Conservation (phyloP, 2,329 filamentous ascomycete genomes). For the Zarea fungicola region DNA sequence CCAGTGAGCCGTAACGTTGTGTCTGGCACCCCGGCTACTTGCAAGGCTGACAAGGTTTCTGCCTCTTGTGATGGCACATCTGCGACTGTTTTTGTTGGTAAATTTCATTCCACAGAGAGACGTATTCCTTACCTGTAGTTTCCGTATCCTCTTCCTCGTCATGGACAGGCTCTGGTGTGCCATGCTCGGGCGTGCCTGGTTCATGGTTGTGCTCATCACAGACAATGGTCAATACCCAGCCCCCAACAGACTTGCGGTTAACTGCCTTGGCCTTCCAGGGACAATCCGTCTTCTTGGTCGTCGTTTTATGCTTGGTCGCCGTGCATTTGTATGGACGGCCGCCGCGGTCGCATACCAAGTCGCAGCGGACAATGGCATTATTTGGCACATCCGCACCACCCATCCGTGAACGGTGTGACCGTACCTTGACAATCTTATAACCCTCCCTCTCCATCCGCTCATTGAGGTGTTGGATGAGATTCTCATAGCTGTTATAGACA, state of each 20-base stretch:
- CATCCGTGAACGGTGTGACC: constrained; percentile 37
- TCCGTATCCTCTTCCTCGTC: constrained; percentile 29
- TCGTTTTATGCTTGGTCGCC: constrained; percentile 41
- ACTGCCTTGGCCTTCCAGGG: constrained; percentile 43
- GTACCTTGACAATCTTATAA: constrained; percentile 41
- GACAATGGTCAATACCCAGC: constrained; percentile 40
- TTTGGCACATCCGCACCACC: constrained; percentile 35
- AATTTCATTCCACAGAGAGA: neutral
- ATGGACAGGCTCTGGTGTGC: constrained; percentile 28
- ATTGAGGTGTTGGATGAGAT: constrained; percentile 36
- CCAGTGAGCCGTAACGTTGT: constrained; percentile 34
- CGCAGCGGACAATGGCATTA: constrained; percentile 40
- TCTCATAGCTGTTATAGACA: constrained; percentile 36
- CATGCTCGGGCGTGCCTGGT: constrained; percentile 38
- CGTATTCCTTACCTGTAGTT: constrained; percentile 18
- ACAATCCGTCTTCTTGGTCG: constrained; percentile 42
- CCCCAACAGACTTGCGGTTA: constrained; percentile 37
- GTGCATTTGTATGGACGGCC: constrained; percentile 39
- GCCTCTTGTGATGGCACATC: constrained; percentile 11
- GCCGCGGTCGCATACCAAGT: constrained; percentile 41
- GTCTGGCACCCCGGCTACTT: constrained; percentile 36
- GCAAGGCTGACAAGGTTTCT: constrained; percentile 26
- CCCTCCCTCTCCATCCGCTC: constrained; percentile 38
- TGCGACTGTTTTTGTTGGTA: constrained; percentile 9
- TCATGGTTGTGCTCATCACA: constrained; percentile 42